Evolutionary conservation across 1,139 yeast species (phyloP).

Genomic region (Trichomonascaceae sp.): DNA sequence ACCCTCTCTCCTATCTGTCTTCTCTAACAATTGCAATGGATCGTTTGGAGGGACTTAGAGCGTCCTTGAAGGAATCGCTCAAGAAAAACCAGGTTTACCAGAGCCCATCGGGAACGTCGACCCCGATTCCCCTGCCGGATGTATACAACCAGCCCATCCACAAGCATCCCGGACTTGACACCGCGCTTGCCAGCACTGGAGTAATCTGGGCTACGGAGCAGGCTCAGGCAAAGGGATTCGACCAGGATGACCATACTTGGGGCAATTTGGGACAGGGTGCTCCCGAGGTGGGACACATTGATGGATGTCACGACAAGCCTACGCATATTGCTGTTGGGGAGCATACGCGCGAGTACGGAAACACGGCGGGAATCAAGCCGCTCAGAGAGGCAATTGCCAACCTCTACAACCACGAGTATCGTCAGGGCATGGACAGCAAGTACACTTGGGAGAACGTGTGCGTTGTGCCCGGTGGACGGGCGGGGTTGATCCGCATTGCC

Average conservation of each 20-base stretch:
- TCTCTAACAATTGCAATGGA: too few relatives aligned
- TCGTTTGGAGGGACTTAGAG: too few relatives aligned
- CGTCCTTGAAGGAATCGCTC: background rate
- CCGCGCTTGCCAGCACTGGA: conserved; percentile 52
- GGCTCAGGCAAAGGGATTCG: conserved; percentile 48
- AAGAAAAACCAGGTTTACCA: conserved; percentile 11
- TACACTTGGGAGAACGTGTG: conserved; percentile 56
- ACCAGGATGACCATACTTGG: conserved; percentile 38
- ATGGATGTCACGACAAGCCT: conserved; percentile 51
- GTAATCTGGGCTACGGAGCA: conserved; percentile 61
- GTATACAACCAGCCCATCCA: conserved; percentile 19
- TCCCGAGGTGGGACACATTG: conserved; percentile 55
- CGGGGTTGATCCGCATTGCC: conserved; percentile 55
- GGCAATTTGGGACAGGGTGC: conserved; percentile 62
- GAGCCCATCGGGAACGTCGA: conserved; percentile 18
- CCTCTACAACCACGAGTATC: conserved; percentile 44
- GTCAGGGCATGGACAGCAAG: conserved; percentile 37
- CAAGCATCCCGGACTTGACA: conserved; percentile 49
- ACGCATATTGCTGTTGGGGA: conserved; percentile 39
- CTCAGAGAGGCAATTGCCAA: conserved; percentile 52
- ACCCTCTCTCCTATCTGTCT: too few relatives aligned
- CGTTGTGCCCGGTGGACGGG: conserved; percentile 60
- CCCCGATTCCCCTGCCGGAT: conserved; percentile 24
- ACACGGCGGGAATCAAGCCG: conserved; percentile 49
- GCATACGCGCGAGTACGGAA: conserved; percentile 46